These are phyloP conservation scores for Stephanodiscus triporus DNA, from an alignment of 108 stramenopile genomes.

Conservation along the genomic window DNA sequence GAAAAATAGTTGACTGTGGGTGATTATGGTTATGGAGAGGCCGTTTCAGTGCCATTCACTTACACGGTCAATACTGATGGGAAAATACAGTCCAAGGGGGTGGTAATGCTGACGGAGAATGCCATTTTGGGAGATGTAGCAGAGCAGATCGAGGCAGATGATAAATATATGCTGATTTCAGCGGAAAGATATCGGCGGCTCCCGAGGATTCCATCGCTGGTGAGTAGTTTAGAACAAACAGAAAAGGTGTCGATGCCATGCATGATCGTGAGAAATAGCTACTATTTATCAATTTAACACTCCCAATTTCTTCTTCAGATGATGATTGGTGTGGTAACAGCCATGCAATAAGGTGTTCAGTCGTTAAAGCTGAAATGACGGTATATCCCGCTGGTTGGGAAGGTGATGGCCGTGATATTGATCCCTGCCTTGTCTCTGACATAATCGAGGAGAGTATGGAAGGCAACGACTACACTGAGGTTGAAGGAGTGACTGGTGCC, in stretches of 20 bases:
- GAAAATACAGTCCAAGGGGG: constrained; percentile 2
- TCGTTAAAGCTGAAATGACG: constrained; percentile 28
- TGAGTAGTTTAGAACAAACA: constrained; percentile 12
- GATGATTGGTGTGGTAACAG: constrained; percentile 24
- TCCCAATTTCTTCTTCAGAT: constrained; percentile 11
- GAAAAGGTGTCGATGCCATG: background rate
- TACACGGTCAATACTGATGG: constrained; percentile 37
- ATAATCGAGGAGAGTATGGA: constrained; percentile 31
- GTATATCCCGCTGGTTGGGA: constrained; percentile 5
- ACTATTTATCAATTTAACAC: background rate
- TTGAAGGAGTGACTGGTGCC: constrained; percentile 34
- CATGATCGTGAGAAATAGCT: background rate
- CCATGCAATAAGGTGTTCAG: constrained; percentile 8
- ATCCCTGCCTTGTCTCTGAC: constrained; percentile 9
- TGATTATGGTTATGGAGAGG: too few relatives aligned
- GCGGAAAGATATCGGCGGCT: constrained; percentile 27
- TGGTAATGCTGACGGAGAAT: constrained; percentile 19
- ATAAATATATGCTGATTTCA: constrained; percentile 6
- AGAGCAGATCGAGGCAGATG: constrained; percentile 4
- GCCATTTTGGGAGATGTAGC: constrained; percentile 24
- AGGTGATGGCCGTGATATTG: constrained; percentile 8
- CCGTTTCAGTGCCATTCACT: constrained; percentile 16
- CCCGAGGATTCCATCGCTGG: constrained; percentile 33
- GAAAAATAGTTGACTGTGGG: constrained; percentile 3
- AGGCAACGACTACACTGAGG: constrained; percentile 26